These are phyloP conservation scores for Penicillium pulvis DNA, from an alignment of 495 filamentous ascomycete species.

Conservation along the genomic window DNA sequence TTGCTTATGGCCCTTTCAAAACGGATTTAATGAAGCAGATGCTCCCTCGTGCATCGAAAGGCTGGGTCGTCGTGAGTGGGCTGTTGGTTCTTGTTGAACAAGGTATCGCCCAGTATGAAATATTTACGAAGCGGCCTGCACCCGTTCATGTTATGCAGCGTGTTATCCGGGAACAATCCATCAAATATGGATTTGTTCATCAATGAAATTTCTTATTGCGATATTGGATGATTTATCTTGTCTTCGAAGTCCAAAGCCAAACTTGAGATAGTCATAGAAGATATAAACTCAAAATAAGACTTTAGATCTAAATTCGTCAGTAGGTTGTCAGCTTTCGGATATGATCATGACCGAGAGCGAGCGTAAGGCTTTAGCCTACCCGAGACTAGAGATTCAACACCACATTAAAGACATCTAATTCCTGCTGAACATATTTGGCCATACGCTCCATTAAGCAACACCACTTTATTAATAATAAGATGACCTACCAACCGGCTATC, in stretches of 20 bases:
- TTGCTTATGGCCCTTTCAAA: constrained; percentile 32
- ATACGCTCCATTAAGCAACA: not conserved
- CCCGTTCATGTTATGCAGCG: constrained; percentile 62
- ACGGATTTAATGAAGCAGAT: constrained; percentile 64
- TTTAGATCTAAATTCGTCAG: not conserved
- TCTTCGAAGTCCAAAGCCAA: no score
- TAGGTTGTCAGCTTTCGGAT: not conserved
- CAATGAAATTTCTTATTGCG: not conserved
- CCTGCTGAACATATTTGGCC: not conserved
- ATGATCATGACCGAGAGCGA: not conserved
- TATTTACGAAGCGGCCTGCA: constrained; percentile 71
- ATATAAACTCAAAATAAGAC: not conserved
- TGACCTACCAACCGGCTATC: constrained; percentile 22
- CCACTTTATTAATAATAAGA: not conserved
- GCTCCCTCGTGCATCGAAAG: constrained; percentile 31
- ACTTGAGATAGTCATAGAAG: not conserved
- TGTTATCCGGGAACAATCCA: constrained; percentile 24
- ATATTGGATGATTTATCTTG: not conserved
- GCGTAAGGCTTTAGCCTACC: not conserved
- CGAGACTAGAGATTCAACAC: not conserved
- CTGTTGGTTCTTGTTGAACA: constrained; percentile 70
- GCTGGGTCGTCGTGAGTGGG: constrained; percentile 71
- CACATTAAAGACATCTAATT: not conserved
- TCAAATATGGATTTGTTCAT: constrained; percentile 19
- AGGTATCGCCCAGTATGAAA: constrained; percentile 73